A percentile compares a stretch with the other conserved stretches of the same genome.
Evolutionary conservation across 129 eudicot genomes (phyloP).

Genomic region (Centaurea solstitialis): DNA sequence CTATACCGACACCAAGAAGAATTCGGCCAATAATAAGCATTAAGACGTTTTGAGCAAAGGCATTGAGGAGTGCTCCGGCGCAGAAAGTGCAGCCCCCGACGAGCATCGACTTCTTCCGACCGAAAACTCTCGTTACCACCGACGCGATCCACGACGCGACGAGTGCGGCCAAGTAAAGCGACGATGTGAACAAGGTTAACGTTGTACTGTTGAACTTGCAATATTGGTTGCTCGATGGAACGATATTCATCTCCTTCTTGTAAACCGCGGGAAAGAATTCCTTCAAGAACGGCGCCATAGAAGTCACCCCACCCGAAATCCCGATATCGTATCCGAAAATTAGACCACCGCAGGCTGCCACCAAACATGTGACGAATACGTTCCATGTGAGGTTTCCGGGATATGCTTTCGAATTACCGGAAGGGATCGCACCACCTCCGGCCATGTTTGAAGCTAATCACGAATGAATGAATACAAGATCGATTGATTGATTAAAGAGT

Average conservation of each 20-base stretch:
- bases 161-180: conserved; percentile 59
- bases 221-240: conserved; percentile 45
- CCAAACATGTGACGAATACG: conserved; percentile 38
- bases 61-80: conserved; percentile 43
- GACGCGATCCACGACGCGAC: conserved; percentile 38
- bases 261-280: conserved; percentile 42
- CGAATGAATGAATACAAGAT: background rate
- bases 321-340: conserved; percentile 64
- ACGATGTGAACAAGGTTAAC: conserved; percentile 58
- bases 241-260: conserved; percentile 12
- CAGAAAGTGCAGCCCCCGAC: conserved; percentile 44
- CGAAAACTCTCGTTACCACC: conserved; percentile 16
- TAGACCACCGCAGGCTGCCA: conserved; percentile 56
- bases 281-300: conserved; percentile 39
- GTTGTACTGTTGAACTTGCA: conserved; percentile 48
- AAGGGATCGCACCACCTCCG: conserved; percentile 23
- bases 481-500: background rate
- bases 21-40: conserved; percentile 58
- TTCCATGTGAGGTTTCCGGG: conserved; percentile 49
- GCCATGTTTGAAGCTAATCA: conserved; percentile 24
- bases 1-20: conserved; percentile 59
- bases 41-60: conserved; percentile 28
- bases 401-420: conserved; percentile 21
- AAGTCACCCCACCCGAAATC: conserved; percentile 61
- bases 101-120: conserved; percentile 49